These are phyloP conservation scores for Jatropha multifida DNA, from an alignment of 441 rosid species.

Conservation along the genomic window DNA sequence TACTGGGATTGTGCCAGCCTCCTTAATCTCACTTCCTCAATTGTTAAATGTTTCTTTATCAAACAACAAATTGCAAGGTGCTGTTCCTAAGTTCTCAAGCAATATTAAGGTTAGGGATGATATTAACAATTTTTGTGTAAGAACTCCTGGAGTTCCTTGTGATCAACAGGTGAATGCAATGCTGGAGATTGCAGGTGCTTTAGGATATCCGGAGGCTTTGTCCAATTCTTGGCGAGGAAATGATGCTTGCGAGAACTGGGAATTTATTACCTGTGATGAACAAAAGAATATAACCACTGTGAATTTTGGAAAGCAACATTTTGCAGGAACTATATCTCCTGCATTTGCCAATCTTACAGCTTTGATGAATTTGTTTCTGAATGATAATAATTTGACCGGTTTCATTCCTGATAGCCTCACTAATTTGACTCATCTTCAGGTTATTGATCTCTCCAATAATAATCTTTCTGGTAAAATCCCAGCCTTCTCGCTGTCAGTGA, in stretches of 20 bases:
- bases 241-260: conserved; percentile 12
- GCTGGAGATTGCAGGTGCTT: conserved; percentile 4
- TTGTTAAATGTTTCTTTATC: conserved; percentile 3
- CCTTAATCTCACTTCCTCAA: background rate
- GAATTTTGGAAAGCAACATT: background rate
- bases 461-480: conserved; percentile 33
- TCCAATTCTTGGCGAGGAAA: conserved; percentile 15
- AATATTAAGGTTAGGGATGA: background rate
- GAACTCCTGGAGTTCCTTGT: background rate
- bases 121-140: conserved; percentile 17
- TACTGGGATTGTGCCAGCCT: background rate
- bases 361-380: conserved; percentile 37
- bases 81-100: background rate
- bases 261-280: background rate
- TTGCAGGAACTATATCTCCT: conserved; percentile 54
- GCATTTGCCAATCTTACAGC: conserved; percentile 46
- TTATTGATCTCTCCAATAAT: conserved; percentile 61
- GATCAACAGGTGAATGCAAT: background rate
- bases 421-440: conserved; percentile 39
- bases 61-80: background rate
- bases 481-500: background rate
- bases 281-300: conserved; percentile 2
- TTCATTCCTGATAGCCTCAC: conserved; percentile 49
- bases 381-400: background rate
- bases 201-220: conserved; percentile 7